phyloP scores from a whole-genome alignment of 176 grass and related monocot species.

The Carex pumila region DNA sequence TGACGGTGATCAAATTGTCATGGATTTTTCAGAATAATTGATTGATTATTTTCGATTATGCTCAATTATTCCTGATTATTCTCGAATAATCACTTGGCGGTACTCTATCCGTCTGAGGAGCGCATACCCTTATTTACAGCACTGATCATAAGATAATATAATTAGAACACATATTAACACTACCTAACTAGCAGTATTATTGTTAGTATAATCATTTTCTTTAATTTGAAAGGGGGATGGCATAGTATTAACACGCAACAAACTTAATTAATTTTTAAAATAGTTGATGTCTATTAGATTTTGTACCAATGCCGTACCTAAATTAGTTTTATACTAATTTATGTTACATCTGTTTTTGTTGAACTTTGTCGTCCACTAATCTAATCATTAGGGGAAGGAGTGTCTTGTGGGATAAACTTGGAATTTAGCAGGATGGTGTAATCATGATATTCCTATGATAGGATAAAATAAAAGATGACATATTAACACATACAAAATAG shows the following conservation, averaged over 20 bases:
- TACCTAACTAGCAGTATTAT: not conserved
- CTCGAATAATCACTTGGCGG: too few relatives aligned
- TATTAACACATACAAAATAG: not conserved
- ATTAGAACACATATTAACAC: not conserved
- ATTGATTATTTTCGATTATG: too few relatives aligned
- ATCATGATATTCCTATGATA: too few relatives aligned
- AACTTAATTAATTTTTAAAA: not conserved
- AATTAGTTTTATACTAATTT: not conserved
- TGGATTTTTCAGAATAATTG: too few relatives aligned
- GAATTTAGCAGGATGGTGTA: not conserved
- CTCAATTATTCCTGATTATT: too few relatives aligned
- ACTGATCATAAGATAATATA: not conserved
- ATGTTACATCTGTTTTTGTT: not conserved
- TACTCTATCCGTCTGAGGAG: too few relatives aligned
- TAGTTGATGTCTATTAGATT: not conserved
- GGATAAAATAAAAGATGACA: not conserved
- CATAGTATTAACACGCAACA: not conserved
- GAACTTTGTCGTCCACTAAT: slow-evolving; percentile 7
- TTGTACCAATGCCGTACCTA: not conserved
- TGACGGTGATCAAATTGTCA: too few relatives aligned
- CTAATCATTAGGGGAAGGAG: not conserved
- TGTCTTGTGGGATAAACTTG: not conserved
- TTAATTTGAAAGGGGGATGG: not conserved
- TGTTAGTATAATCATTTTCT: not conserved
- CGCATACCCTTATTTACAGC: too few relatives aligned